A percentile compares a stretch with the other conserved stretches of the same genome.
phyloP scores from a whole-genome alignment of 768 basidiomycete species.

The Amanita subjunquillea region DNA sequence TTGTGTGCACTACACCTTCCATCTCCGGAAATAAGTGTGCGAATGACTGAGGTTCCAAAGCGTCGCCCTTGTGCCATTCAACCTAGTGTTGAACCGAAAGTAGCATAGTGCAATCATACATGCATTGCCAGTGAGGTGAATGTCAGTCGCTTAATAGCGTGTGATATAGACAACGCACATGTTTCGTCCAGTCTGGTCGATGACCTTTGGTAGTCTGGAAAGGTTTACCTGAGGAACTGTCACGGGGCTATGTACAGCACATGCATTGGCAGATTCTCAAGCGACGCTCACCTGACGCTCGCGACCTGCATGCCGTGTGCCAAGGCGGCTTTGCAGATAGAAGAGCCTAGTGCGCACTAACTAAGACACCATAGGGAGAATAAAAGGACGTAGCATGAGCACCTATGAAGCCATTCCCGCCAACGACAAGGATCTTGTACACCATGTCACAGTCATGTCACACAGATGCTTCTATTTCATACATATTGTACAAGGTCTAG shows the following conservation, averaged over 20 bases:
- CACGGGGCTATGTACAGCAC: not conserved
- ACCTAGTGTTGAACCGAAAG: conserved; percentile 39
- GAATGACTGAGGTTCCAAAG: conserved; percentile 69
- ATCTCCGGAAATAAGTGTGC: conserved; percentile 52
- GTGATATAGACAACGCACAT: conserved; percentile 33
- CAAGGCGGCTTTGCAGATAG: conserved; percentile 84
- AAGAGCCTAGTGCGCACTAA: conserved; percentile 54
- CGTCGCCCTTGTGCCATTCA: conserved; percentile 79
- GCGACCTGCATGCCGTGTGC: conserved; percentile 78
- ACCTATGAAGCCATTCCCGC: conserved; percentile 99
- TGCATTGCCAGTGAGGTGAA: not conserved
- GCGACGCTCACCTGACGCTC: conserved; percentile 62
- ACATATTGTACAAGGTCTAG: not conserved
- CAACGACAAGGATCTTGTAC: conserved; percentile 79
- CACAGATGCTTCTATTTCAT: not conserved
- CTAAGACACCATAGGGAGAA: conserved; percentile 1
- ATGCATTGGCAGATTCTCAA: not conserved
- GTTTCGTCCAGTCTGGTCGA: conserved; percentile 72
- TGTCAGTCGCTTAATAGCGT: not conserved
- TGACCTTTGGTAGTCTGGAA: conserved; percentile 88
- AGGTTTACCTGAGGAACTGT: conserved; percentile 78
- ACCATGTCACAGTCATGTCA: conserved; percentile 13
- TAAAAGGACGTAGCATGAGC: conserved; percentile 1
- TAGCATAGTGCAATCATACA: not conserved
- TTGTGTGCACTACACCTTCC: conserved; percentile 83